phyloP scores from a whole-genome alignment of 306 rosid species.

The Vicia faba region DNA sequence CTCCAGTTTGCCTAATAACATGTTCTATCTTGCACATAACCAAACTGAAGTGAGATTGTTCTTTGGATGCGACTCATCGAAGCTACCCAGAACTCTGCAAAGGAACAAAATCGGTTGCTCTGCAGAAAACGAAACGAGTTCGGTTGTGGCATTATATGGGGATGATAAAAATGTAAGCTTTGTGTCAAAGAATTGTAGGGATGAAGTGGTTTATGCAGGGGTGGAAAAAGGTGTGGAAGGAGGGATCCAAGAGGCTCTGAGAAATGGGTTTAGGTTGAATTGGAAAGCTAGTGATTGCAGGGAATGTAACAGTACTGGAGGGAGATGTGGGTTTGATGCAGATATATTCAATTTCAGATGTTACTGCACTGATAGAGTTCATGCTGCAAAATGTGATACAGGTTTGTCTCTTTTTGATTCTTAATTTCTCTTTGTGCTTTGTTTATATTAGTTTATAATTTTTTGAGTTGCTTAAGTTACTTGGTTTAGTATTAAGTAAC shows the following conservation, averaged over 20 bases:
- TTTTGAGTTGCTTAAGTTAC: background rate
- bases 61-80: conserved; percentile 33
- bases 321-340: conserved; percentile 53
- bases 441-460: background rate
- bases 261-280: conserved; percentile 50
- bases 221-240: conserved; percentile 20
- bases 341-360: conserved; percentile 31
- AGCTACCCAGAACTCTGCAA: background rate
- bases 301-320: conserved; percentile 35
- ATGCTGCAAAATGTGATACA: conserved; percentile 43
- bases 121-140: background rate
- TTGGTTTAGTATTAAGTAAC: background rate
- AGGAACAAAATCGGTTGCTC: conserved; percentile 40
- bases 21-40: background rate
- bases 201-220: background rate
- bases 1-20: background rate
- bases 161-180: background rate
- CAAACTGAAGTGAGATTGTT: conserved; percentile 35
- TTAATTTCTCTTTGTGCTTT: background rate
- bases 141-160: conserved; percentile 45
- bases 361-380: conserved; percentile 60
- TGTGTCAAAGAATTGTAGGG: conserved; percentile 29
- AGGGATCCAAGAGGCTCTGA: conserved; percentile 33
- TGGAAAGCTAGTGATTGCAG: conserved; percentile 53
- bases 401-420: conserved; percentile 43